These are phyloP conservation scores for Zizania latifolia DNA, from an alignment of 176 grass and related monocot species.

Conservation along the genomic window DNA sequence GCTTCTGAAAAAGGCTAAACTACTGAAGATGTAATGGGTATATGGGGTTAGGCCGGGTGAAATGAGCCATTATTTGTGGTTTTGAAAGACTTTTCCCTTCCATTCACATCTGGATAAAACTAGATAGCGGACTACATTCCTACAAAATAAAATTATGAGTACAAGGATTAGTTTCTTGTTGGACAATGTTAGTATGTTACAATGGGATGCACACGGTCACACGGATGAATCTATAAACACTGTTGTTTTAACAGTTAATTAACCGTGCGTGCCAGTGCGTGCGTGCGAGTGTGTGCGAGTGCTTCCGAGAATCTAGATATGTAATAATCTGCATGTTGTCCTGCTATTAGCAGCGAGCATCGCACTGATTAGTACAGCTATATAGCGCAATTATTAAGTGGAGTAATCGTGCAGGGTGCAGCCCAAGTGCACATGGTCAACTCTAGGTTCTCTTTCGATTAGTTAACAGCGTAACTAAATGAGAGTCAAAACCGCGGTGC, in stretches of 20 bases:
- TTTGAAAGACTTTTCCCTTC: too few species aligned
- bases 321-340: background rate
- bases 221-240: background rate
- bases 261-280: background rate
- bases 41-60: too few species aligned
- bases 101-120: too few species aligned
- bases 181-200: too few species aligned
- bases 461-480: background rate
- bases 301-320: background rate
- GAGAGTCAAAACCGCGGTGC: constrained; percentile 5
- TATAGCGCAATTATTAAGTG: background rate
- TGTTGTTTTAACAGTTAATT: background rate
- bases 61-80: too few species aligned
- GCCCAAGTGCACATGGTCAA: background rate
- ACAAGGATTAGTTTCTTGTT: too few species aligned
- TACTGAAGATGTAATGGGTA: too few species aligned
- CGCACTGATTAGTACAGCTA: background rate
- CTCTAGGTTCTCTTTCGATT: background rate
- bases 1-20: too few species aligned
- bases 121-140: too few species aligned
- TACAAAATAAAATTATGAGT: too few species aligned
- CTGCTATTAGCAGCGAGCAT: background rate
- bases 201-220: too few species aligned
- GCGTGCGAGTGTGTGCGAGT: background rate
- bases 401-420: background rate